Conservation (phyloP, 2,329 filamentous ascomycete genomes). For the Cercospora brassicicola region DNA sequence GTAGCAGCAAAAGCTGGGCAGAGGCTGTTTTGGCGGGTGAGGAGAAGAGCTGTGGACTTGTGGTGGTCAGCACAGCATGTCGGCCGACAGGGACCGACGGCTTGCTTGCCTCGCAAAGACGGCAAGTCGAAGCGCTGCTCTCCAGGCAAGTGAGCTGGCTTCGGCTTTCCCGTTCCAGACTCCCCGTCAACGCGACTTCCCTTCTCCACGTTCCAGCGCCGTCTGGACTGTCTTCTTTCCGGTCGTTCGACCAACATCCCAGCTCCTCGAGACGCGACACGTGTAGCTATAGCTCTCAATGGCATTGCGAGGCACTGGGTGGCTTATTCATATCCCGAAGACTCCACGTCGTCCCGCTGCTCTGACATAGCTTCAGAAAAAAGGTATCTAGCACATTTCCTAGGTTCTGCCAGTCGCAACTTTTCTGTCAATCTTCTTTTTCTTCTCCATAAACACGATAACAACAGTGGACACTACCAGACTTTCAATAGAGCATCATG, state of each 20-base stretch:
- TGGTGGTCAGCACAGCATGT: constrained; percentile 8
- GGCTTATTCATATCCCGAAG: not conserved
- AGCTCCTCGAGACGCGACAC: constrained; percentile 5
- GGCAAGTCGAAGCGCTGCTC: constrained; percentile 21
- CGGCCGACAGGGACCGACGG: constrained; percentile 9
- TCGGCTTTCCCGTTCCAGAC: constrained; percentile 11
- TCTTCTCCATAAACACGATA: not conserved
- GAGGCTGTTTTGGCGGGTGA: constrained; percentile 2
- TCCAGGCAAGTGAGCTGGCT: not conserved
- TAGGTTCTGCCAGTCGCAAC: not conserved
- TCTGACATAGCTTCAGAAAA: constrained; percentile 4
- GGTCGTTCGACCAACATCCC: constrained; percentile 1
- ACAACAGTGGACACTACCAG: not conserved
- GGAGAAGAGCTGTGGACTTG: constrained; percentile 5
- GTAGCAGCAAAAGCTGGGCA: constrained; percentile 5
- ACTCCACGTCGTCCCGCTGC: constrained; percentile 1
- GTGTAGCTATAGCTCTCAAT: constrained; percentile 1
- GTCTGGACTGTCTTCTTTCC: constrained; percentile 1
- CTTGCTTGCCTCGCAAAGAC: constrained; percentile 11
- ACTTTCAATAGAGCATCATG: constrained; percentile 15
- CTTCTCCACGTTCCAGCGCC: constrained; percentile 6
- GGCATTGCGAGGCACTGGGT: not conserved
- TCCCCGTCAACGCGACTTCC: constrained; percentile 3
- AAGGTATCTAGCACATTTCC: not conserved
- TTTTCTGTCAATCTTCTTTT: not conserved